phyloP scores from a whole-genome alignment of 106 monocot species.

The Allium fistulosum region DNA sequence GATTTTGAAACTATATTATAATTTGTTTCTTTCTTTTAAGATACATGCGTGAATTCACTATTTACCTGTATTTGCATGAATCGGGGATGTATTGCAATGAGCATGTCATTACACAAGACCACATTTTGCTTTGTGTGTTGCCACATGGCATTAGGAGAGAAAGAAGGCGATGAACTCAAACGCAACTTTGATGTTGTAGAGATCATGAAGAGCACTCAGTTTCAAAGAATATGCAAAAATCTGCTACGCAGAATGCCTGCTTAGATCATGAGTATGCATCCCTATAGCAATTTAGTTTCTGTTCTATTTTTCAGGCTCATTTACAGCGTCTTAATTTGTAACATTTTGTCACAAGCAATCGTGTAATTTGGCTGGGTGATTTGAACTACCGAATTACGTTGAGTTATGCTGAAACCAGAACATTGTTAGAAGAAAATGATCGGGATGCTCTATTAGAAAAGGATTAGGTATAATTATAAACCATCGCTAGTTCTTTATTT shows the following conservation, averaged over 20 bases:
- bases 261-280: conserved; percentile 77
- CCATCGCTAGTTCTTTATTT: too few relatives aligned
- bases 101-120: conserved; percentile 74
- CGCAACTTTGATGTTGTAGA: conserved; percentile 87
- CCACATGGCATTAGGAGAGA: conserved; percentile 93
- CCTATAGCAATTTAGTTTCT: neutral
- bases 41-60: too few relatives aligned
- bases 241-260: conserved; percentile 44
- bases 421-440: conserved; percentile 62
- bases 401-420: conserved; percentile 57
- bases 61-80: neutral
- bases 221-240: conserved; percentile 68
- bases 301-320: neutral
- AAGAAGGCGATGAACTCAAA: conserved; percentile 86
- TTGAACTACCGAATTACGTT: conserved; percentile 69
- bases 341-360: conserved; percentile 15
- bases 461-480: conserved; percentile 45
- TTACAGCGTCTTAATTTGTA: too few relatives aligned
- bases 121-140: conserved; percentile 91
- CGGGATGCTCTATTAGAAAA: conserved; percentile 79
- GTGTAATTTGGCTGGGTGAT: conserved; percentile 85
- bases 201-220: conserved; percentile 82
- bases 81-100: conserved; percentile 95
- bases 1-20: neutral
- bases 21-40: neutral